Evolutionary conservation across 225 moss, liverwort and hornwort species (phyloP).

Genomic region (Pleurozium schreberi): DNA sequence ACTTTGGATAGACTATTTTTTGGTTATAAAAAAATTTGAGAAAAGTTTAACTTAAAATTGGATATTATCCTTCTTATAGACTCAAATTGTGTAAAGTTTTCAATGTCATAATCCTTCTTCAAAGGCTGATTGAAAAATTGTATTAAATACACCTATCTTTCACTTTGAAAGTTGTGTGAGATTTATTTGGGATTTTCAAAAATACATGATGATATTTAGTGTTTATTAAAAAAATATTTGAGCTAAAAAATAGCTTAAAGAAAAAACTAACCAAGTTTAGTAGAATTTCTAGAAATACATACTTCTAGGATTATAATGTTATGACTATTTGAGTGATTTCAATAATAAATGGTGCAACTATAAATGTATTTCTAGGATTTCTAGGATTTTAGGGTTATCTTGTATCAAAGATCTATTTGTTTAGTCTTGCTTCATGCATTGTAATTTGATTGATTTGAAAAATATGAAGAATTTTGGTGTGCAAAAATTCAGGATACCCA

Average conservation of each 20-base stretch:
- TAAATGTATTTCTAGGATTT: background rate
- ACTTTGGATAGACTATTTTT: background rate
- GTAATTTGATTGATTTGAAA: background rate
- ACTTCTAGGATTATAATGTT: no score
- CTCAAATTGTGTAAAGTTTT: background rate
- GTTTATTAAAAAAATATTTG: background rate
- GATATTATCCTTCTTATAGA: background rate
- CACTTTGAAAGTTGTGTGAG: background rate
- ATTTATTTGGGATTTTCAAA: background rate
- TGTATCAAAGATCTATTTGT: no score
- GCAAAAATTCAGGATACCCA: rapidly evolving
- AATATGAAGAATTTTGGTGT: background rate
- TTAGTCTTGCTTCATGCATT: background rate
- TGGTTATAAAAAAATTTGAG: no score
- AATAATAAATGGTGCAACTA: background rate
- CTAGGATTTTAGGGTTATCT: no score
- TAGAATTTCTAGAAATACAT: no score
- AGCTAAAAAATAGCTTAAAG: background rate
- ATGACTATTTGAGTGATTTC: background rate
- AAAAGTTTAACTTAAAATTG: background rate
- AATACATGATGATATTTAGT: background rate
- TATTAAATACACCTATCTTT: background rate
- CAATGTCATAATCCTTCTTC: background rate
- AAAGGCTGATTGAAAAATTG: no score
- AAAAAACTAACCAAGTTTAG: no score